Evolutionary conservation across 2,329 filamentous ascomycete genomes (phyloP).

Genomic region (Pyrenophora tritici-repentis): DNA sequence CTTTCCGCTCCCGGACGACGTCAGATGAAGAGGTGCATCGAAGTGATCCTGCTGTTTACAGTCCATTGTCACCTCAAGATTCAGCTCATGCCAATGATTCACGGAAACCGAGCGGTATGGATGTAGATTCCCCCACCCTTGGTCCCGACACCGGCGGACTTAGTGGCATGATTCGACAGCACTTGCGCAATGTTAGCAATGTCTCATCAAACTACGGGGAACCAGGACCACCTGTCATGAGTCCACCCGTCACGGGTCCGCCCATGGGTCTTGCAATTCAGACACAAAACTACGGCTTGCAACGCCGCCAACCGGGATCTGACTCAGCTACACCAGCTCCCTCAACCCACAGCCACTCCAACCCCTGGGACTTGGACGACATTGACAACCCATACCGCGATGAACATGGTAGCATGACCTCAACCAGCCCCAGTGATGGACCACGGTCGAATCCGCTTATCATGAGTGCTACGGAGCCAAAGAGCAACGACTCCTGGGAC

Average conservation of each 20-base stretch:
- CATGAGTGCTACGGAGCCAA: slow-evolving; percentile 16
- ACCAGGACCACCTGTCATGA: slow-evolving; percentile 48
- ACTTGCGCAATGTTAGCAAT: slow-evolving; percentile 80
- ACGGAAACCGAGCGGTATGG: slow-evolving; percentile 22
- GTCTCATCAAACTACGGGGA: slow-evolving; percentile 74
- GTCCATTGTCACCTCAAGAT: slow-evolving; percentile 17
- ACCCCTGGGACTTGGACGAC: slow-evolving; percentile 61
- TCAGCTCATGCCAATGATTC: slow-evolving; percentile 8
- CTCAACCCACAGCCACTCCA: slow-evolving; percentile 57
- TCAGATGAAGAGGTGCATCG: slow-evolving; percentile 24
- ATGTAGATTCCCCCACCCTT: slow-evolving; percentile 78
- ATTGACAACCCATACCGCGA: slow-evolving; percentile 49
- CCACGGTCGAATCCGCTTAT: slow-evolving; percentile 18
- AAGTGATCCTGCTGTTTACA: slow-evolving; percentile 6
- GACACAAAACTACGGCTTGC: slow-evolving; percentile 38
- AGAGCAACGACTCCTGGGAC: slow-evolving; percentile 49
- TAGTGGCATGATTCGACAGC: slow-evolving; percentile 80
- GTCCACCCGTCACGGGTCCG: slow-evolving; percentile 54
- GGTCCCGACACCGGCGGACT: slow-evolving; percentile 69
- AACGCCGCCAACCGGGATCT: slow-evolving; percentile 34
- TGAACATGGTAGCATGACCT: slow-evolving; percentile 43
- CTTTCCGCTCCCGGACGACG: slow-evolving; percentile 40
- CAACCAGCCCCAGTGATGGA: slow-evolving; percentile 42
- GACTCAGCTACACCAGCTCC: slow-evolving; percentile 51
- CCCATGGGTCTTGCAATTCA: slow-evolving; percentile 46